phyloP scores from a whole-genome alignment of 2,329 filamentous ascomycete genomes.

The Amphichorda felina region DNA sequence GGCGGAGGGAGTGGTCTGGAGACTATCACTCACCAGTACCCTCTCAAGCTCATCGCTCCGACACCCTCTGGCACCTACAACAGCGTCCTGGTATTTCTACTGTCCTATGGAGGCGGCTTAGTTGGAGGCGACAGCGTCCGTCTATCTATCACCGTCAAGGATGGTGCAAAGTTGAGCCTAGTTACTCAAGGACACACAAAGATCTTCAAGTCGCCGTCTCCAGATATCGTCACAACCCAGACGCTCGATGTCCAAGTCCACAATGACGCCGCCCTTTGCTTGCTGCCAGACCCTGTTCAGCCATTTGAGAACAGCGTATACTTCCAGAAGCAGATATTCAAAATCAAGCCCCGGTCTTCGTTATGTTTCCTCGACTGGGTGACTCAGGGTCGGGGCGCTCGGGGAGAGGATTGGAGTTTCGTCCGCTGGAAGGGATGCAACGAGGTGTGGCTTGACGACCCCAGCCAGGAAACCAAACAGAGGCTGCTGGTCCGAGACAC shows the following conservation, averaged over 20 bases:
- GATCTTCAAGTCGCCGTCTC: constrained; percentile 69
- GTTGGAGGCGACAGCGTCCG: constrained; percentile 77
- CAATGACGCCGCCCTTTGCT: constrained; percentile 42
- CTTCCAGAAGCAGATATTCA: constrained; percentile 72
- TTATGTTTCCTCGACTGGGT: constrained; percentile 92
- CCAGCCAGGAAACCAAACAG: constrained; percentile 19
- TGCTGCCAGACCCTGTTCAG: constrained; percentile 85
- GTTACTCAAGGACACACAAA: constrained; percentile 80
- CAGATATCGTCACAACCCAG: constrained; percentile 45
- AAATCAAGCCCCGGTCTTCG: constrained; percentile 41
- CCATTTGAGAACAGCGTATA: constrained; percentile 80
- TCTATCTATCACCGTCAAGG: constrained; percentile 55
- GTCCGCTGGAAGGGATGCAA: constrained; percentile 71
- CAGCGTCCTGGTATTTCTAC: constrained; percentile 72
- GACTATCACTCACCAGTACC: constrained; percentile 79
- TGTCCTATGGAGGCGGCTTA: constrained; percentile 90
- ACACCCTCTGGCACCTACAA: constrained; percentile 49
- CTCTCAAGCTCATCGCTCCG: constrained; percentile 84
- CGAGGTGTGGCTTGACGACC: constrained; percentile 57
- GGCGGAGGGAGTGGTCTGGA: constrained; percentile 60
- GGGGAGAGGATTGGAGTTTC: constrained; percentile 84
- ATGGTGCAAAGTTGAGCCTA: constrained; percentile 53
- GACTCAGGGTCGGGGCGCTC: constrained; percentile 71
- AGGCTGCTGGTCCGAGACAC: constrained; percentile 77
- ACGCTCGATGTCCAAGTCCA: constrained; percentile 38